phyloP scores from a whole-genome alignment of 2,329 filamentous ascomycete genomes.

The Botrytis fabae region DNA sequence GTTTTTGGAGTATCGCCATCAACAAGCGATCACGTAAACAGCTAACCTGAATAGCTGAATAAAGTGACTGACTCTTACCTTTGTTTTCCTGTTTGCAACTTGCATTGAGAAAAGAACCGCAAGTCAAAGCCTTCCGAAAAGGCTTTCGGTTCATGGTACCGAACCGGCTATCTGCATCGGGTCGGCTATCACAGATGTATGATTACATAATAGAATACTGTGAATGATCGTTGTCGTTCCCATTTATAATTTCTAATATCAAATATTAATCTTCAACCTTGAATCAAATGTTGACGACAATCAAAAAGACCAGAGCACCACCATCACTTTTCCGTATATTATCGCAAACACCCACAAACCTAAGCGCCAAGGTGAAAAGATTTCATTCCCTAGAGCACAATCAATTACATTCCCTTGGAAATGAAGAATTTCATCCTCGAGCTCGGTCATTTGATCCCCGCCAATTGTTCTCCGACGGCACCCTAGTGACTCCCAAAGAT shows the following conservation, averaged over 20 bases:
- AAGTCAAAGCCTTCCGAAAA: background rate
- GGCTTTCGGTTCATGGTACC: background rate
- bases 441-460: background rate
- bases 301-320: no score
- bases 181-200: no score
- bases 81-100: background rate
- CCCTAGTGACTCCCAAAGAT: background rate
- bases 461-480: background rate
- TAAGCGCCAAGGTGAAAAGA: background rate
- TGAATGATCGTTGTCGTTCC: no score
- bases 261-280: background rate
- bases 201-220: no score
- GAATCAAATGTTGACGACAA: background rate
- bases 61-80: background rate
- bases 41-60: background rate
- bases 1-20: background rate
- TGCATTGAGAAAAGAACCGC: background rate
- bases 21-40: background rate
- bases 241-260: background rate
- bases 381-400: background rate
- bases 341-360: background rate
- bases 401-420: background rate
- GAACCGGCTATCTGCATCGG: background rate
- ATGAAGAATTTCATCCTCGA: background rate
- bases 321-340: no score